These are phyloP conservation scores for Zygosaccharomyces rouxii DNA, from an alignment of 805 yeast genomes.

Conservation along the genomic window DNA sequence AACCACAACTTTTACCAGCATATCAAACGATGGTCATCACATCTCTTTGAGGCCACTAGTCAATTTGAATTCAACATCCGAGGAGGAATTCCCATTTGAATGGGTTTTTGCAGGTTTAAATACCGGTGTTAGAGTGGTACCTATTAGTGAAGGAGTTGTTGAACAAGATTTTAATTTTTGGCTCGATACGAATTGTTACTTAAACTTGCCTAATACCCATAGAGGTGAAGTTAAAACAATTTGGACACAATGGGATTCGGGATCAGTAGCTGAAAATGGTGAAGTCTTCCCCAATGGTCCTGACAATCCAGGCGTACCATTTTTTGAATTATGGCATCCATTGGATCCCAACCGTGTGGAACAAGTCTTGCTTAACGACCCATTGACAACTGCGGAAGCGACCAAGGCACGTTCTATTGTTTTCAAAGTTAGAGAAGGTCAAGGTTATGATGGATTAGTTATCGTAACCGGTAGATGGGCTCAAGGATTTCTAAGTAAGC, in stretches of 20 bases:
- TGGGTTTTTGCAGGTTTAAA: slow-evolving; percentile 57
- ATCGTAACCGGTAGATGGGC: slow-evolving; percentile 33
- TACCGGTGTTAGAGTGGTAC: slow-evolving; percentile 35
- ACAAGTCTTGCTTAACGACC: slow-evolving; percentile 14
- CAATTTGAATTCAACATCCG: slow-evolving; percentile 25
- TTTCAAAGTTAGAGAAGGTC: slow-evolving; percentile 22
- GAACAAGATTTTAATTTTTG: slow-evolving; percentile 29
- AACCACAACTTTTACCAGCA: slow-evolving; percentile 32
- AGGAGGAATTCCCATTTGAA: slow-evolving; percentile 45
- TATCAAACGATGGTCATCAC: slow-evolving; percentile 33
- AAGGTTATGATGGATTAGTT: slow-evolving; percentile 28
- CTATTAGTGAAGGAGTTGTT: slow-evolving; percentile 24
- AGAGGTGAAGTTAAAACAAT: slow-evolving; percentile 29
- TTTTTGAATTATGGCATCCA: slow-evolving; percentile 38
- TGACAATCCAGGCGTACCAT: slow-evolving; percentile 26
- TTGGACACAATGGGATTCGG: slow-evolving; percentile 35
- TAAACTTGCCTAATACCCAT: slow-evolving; percentile 28
- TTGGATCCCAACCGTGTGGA: slow-evolving; percentile 26
- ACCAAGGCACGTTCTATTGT: slow-evolving; percentile 23
- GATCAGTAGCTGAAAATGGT: slow-evolving; percentile 34
- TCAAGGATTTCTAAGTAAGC: slow-evolving; percentile 34
- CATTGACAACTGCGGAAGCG: background rate
- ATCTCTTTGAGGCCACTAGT: slow-evolving; percentile 38
- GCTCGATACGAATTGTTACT: slow-evolving; percentile 31
- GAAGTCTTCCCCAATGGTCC: slow-evolving; percentile 30